Conservation (phyloP, 202 grass and related monocot genomes). For the Saccharum hybrid region DNA sequence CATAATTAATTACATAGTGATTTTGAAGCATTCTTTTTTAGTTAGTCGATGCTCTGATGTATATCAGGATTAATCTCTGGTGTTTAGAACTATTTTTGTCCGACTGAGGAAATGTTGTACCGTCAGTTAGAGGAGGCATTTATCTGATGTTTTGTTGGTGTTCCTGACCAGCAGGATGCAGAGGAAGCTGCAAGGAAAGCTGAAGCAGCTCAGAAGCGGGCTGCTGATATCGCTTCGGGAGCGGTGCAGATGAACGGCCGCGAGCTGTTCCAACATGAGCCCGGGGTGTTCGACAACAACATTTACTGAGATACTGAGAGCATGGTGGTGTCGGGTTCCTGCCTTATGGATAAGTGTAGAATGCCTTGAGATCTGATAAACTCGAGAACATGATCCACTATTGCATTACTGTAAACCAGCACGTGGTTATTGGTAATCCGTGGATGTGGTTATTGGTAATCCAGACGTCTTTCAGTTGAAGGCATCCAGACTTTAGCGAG, state of each 20-base stretch:
- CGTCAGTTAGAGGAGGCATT: too few species aligned
- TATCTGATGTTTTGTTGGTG: neutral
- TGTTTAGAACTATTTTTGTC: neutral
- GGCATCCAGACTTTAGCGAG: neutral
- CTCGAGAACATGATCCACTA: neutral
- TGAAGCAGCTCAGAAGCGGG: conserved; percentile 69
- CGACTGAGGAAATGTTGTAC: neutral
- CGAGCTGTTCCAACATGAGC: conserved; percentile 82
- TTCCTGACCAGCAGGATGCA: conserved; percentile 53
- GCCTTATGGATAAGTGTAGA: neutral
- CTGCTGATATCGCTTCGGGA: conserved; percentile 64
- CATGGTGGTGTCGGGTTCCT: neutral
- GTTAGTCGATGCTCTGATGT: neutral
- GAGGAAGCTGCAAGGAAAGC: conserved; percentile 62
- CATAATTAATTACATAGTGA: neutral
- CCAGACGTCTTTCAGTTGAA: neutral
- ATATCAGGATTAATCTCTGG: neutral
- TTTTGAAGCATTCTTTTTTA: neutral
- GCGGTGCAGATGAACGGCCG: conserved; percentile 79
- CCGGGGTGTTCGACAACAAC: conserved; percentile 85
- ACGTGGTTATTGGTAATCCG: neutral
- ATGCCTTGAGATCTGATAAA: neutral
- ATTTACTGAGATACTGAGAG: conserved; percentile 48
- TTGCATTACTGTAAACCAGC: neutral
- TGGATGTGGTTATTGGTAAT: too few species aligned